Percentiles rank a stretch among this genome's conserved stretches.
phyloP scores from a whole-genome alignment of 2,329 filamentous ascomycete genomes.

The Ploettnerulaceae sp. region DNA sequence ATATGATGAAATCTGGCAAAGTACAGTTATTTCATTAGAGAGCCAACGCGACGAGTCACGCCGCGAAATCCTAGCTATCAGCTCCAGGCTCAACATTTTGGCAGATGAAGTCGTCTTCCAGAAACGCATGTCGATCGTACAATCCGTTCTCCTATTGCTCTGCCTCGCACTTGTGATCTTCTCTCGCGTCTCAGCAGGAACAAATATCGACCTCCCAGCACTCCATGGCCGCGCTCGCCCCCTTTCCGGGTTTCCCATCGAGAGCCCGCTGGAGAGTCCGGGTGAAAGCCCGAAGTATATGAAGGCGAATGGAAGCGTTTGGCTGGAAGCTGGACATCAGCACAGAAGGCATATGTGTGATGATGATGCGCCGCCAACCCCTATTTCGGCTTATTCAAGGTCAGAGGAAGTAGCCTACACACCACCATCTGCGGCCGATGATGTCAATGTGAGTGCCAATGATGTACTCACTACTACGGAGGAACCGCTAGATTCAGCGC shows the following conservation, averaged over 20 bases:
- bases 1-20: constrained; percentile 96
- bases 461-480: neutral
- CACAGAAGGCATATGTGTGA: constrained; percentile 17
- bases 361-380: constrained; percentile 22
- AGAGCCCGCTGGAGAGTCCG: constrained; percentile 27
- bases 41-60: constrained; percentile 81
- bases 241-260: constrained; percentile 13
- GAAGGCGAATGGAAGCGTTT: constrained; percentile 9
- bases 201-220: constrained; percentile 25
- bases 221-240: constrained; percentile 22
- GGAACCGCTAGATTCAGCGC: neutral
- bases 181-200: constrained; percentile 45
- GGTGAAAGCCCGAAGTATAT: constrained; percentile 24
- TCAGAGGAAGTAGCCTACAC: constrained; percentile 15
- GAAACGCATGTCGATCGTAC: constrained; percentile 90
- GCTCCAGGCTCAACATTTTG: constrained; percentile 73
- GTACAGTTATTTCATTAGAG: constrained; percentile 86
- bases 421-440: constrained; percentile 8
- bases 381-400: constrained; percentile 22
- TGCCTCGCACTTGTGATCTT: constrained; percentile 88
- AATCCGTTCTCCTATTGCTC: constrained; percentile 79
- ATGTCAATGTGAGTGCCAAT: neutral
- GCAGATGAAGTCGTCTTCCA: constrained; percentile 87
- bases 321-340: constrained; percentile 18
- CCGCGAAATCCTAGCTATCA: constrained; percentile 77